Evolutionary conservation across 805 yeast genomes (phyloP).

Genomic region (Saccharomycopsis lassenensis): DNA sequence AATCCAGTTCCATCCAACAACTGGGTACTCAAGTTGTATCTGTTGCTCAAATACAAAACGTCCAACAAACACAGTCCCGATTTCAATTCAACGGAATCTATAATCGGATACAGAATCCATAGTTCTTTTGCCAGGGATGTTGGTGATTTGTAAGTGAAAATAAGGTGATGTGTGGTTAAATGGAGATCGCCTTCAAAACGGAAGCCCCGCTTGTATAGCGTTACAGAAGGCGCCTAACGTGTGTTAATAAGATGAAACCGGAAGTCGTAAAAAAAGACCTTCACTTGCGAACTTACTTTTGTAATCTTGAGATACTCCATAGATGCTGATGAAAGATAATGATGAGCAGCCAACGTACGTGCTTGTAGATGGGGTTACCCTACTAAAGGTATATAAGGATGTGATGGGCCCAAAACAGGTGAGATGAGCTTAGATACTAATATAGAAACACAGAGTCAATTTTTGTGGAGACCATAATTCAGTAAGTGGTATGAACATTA

Average conservation of each 20-base stretch:
- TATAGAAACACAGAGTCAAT: no score
- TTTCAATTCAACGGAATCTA: slow-evolving; percentile 46
- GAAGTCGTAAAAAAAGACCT: not conserved
- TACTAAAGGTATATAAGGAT: no score
- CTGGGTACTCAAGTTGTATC: slow-evolving; percentile 6
- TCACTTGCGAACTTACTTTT: slow-evolving; percentile 26
- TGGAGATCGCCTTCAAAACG: slow-evolving; percentile 50
- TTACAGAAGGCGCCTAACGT: slow-evolving; percentile 35
- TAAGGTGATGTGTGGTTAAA: slow-evolving; percentile 66
- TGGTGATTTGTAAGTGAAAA: slow-evolving; percentile 35
- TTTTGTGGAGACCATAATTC: no score
- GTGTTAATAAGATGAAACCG: slow-evolving; percentile 1
- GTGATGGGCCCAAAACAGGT: no score
- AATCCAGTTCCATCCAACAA: no score
- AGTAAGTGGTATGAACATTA: no score
- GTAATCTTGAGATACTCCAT: slow-evolving; percentile 52
- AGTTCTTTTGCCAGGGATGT: slow-evolving; percentile 42
- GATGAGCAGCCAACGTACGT: no score
- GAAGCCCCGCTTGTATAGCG: slow-evolving; percentile 47
- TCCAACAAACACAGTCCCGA: slow-evolving; percentile 38
- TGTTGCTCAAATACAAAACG: slow-evolving; percentile 13
- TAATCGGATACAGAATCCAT: slow-evolving; percentile 88
- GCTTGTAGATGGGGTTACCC: no score
- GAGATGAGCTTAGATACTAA: no score
- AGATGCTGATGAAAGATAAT: no score